phyloP scores from a whole-genome alignment of 306 rosid genomes.

The Casuarina equisetifolia region DNA sequence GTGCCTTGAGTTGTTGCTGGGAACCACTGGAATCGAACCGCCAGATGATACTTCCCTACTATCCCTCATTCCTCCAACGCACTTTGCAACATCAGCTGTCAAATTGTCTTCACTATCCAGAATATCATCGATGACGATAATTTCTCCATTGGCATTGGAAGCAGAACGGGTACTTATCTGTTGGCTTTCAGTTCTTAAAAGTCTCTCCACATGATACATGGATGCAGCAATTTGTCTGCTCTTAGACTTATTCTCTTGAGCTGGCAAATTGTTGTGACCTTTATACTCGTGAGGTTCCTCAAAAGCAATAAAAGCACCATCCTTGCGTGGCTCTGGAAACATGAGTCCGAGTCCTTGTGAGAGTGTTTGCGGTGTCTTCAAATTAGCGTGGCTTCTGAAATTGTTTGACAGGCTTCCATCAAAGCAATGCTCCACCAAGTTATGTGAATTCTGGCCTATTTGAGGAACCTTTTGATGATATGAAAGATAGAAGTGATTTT shows the following conservation, averaged over 20 bases:
- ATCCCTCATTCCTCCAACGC: slow-evolving; percentile 34
- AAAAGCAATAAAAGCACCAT: slow-evolving; percentile 24
- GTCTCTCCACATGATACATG: slow-evolving; percentile 11
- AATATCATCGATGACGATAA: slow-evolving; percentile 38
- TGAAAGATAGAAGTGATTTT: slow-evolving; percentile 29
- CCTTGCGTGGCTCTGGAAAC: slow-evolving; percentile 31
- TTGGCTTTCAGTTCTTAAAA: slow-evolving; percentile 18
- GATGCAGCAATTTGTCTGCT: slow-evolving; percentile 30
- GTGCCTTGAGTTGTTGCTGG: slow-evolving; percentile 26
- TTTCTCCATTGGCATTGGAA: slow-evolving; percentile 29
- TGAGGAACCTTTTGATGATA: slow-evolving; percentile 31
- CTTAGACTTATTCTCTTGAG: slow-evolving; percentile 17
- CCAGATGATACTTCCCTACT: slow-evolving; percentile 29
- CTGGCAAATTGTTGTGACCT: slow-evolving; percentile 25
- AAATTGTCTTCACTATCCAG: slow-evolving; percentile 34
- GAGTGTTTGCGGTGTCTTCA: slow-evolving; percentile 14
- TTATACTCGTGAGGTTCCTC: slow-evolving; percentile 29
- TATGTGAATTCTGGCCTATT: slow-evolving; percentile 31
- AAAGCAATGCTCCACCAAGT: slow-evolving; percentile 23
- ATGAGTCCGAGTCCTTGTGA: slow-evolving; percentile 26
- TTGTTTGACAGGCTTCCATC: slow-evolving; percentile 24
- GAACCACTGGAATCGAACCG: slow-evolving; percentile 20
- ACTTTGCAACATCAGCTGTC: slow-evolving; percentile 24
- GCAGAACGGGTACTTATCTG: slow-evolving; percentile 31
- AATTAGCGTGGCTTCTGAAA: slow-evolving; percentile 19